phyloP scores from a whole-genome alignment of 2,329 filamentous ascomycete species.

The Alternaria novae-zelandiae region DNA sequence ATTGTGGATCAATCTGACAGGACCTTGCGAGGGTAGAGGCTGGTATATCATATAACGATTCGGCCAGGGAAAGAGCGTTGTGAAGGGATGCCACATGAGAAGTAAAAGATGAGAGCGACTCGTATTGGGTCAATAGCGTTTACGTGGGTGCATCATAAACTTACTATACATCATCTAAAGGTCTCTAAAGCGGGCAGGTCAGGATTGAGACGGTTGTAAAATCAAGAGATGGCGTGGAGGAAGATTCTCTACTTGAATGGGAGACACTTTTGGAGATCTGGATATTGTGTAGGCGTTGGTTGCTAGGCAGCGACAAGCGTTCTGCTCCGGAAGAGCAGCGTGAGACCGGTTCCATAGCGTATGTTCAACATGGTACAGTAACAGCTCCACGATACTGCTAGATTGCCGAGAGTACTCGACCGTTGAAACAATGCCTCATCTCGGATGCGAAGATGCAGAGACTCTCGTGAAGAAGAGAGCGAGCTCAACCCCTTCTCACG shows the following conservation, averaged over 20 bases:
- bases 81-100: not conserved
- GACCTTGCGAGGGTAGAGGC: not conserved
- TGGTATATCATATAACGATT: not conserved
- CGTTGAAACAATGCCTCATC: not conserved
- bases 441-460: not conserved
- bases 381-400: conserved; percentile 5
- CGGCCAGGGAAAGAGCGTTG: not conserved
- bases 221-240: not conserved
- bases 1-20: not conserved
- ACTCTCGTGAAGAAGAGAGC: not conserved
- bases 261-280: not conserved
- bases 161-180: not conserved
- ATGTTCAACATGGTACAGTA: conserved; percentile 25
- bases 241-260: not conserved
- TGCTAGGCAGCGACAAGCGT: not conserved
- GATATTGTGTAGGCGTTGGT: not conserved
- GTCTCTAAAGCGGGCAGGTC: not conserved
- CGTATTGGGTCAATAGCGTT: not conserved
- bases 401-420: not conserved
- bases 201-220: not conserved
- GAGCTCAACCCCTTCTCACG: not conserved
- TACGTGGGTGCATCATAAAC: not conserved
- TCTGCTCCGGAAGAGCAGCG: not conserved
- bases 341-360: conserved; percentile 10
- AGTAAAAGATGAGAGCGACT: not conserved